Evolutionary conservation across 345 rosid species (phyloP).

Genomic region (Syzygium aromaticum): DNA sequence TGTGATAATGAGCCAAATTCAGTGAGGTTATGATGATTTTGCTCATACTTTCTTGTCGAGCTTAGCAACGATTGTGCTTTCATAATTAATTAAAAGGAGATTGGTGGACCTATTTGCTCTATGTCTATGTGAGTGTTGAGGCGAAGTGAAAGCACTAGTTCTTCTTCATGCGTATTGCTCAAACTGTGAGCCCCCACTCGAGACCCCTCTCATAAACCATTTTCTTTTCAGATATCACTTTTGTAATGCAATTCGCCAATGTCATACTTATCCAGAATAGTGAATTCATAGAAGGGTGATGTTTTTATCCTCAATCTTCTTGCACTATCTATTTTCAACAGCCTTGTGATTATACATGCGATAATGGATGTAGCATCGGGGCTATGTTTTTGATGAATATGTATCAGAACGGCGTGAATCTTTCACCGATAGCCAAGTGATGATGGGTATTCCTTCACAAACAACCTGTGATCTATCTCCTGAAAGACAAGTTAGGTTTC

Average conservation of each 20-base stretch:
- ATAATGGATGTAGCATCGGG: neutral
- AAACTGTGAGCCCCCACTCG: neutral
- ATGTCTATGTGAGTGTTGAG: accelerated
- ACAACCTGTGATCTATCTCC: neutral
- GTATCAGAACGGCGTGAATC: neutral
- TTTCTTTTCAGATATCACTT: accelerated
- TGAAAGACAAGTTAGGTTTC: neutral
- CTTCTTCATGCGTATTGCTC: neutral
- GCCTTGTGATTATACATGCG: neutral
- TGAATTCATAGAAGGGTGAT: neutral
- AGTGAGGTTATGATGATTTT: neutral
- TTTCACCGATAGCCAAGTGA: neutral
- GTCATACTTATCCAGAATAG: neutral
- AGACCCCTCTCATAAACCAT: neutral
- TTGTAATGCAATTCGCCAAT: neutral
- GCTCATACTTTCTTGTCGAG: too few species aligned
- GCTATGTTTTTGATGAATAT: neutral
- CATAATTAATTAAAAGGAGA: too few species aligned
- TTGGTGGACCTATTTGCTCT: neutral
- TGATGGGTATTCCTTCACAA: neutral
- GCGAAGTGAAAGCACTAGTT: neutral
- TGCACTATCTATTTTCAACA: neutral
- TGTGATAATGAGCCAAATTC: neutral
- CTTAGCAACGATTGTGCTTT: too few species aligned
- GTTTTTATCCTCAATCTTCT: neutral